Evolutionary conservation across 257 asterid species (phyloP), one percentile per base, ranked within the genome.

Genomic region (Primulina tabacum): DNA sequence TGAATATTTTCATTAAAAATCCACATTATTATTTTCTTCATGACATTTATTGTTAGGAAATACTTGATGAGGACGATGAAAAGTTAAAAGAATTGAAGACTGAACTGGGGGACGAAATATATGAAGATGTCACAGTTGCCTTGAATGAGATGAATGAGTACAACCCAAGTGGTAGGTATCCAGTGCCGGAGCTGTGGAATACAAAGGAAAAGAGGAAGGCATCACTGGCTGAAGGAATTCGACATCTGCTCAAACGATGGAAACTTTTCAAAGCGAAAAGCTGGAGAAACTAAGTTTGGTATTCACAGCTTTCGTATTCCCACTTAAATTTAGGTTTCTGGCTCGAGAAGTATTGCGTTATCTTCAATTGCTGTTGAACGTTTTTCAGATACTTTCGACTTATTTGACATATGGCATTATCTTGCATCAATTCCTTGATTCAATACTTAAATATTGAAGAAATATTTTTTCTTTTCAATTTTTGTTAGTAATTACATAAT

Each of bases 131-230:
- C 57, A 76, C 71, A 3, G 76, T 34, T 12, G 92, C 88, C 8
- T 80, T 87, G 61, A 62, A 65, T 38, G 90, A 87, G 79, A 16
- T 87, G 77, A 87, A 84, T 21, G 81, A 75, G 61, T 82, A 82
- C 77, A 87, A 87, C 70, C 87, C 90, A 14, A 87, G 92, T 60
- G 92, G 92, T 37, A 75, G 92, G 73, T 84, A 84, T 70, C 87
- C 90, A 5, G 82, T 87, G 18, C 76, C 75, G 3, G 85, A 79
- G 71, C 71, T 87, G 60, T 87, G 92, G 92, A 84, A 87, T 69
- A 2, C 38, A 21, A 72, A 14, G 1, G 80, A 81, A 53, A 71
- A 71, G n/a, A 77, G 83, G 78, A 82, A 73, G 77, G 85, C 65
- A 28, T 30, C 74, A 0, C 65, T 87, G 7, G 65, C n/a, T 32